Evolutionary conservation across 2,329 filamentous ascomycete genomes (phyloP).

Genomic region (Clarireedia monteithiana): DNA sequence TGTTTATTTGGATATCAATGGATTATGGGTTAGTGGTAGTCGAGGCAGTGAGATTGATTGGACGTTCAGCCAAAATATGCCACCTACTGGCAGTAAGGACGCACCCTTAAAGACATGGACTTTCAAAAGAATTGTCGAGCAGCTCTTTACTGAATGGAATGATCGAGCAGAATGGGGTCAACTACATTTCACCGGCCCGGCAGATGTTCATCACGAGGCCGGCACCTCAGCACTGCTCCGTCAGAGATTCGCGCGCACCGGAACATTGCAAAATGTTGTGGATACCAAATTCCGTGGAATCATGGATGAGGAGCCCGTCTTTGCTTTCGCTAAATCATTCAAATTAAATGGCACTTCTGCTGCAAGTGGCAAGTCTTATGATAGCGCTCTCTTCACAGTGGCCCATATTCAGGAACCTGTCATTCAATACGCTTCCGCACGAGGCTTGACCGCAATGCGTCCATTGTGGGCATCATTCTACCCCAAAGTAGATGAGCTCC

Average conservation of each 20-base stretch:
- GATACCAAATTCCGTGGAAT: slow-evolving; percentile 62
- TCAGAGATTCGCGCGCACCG: slow-evolving; percentile 60
- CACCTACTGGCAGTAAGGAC: slow-evolving; percentile 30
- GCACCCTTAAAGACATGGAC: slow-evolving; percentile 57
- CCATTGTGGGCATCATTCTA: slow-evolving; percentile 78
- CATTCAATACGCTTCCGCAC: slow-evolving; percentile 68
- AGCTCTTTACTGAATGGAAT: slow-evolving; percentile 64
- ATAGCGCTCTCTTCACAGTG: slow-evolving; percentile 65
- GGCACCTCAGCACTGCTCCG: slow-evolving; percentile 61
- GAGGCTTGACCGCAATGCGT: slow-evolving; percentile 69
- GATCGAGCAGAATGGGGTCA: slow-evolving; percentile 82
- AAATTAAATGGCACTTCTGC: slow-evolving; percentile 32
- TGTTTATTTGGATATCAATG: slow-evolving; percentile 61
- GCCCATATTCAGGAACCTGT: slow-evolving; percentile 72
- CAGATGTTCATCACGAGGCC: slow-evolving; percentile 59
- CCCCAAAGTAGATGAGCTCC: slow-evolving; percentile 49
- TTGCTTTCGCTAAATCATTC: slow-evolving; percentile 67
- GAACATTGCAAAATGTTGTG: slow-evolving; percentile 56
- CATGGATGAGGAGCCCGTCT: slow-evolving; percentile 72
- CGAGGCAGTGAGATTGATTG: slow-evolving; percentile 62
- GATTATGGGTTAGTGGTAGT: slow-evolving; percentile 77
- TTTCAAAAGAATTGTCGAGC: slow-evolving; percentile 50
- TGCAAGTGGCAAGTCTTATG: slow-evolving; percentile 26
- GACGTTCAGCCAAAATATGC: slow-evolving; percentile 45
- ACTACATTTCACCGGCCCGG: slow-evolving; percentile 66